These are phyloP conservation scores for Fagus sylvatica DNA, from an alignment of 306 rosid genomes.

Conservation along the genomic window DNA sequence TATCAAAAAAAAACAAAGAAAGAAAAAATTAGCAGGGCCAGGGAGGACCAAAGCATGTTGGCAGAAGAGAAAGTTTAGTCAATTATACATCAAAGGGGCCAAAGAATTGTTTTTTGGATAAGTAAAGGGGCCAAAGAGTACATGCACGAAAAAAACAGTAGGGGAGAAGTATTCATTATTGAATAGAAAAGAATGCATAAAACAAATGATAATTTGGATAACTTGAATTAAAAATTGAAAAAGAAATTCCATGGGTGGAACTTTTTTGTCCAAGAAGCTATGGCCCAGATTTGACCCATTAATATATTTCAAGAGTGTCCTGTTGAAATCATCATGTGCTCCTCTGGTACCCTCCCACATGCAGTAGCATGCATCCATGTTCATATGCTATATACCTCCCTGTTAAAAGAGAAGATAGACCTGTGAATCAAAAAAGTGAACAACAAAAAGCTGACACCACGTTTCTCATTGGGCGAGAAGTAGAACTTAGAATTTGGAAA, in stretches of 20 bases:
- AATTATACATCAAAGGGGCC: background rate
- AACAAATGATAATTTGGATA: conserved; percentile 2
- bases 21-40: too few relatives aligned
- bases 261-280: conserved; percentile 23
- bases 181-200: background rate
- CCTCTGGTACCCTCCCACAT: conserved; percentile 53
- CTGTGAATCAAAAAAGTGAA: background rate
- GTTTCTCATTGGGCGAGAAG: conserved; percentile 17
- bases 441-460: conserved; percentile 37
- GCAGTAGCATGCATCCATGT: conserved; percentile 38
- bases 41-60: conserved; percentile 17
- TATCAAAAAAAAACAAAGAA: too few relatives aligned
- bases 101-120: background rate
- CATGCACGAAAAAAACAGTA: background rate
- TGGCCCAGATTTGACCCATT: conserved; percentile 48
- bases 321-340: conserved; percentile 48
- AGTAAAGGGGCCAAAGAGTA: background rate
- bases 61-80: background rate
- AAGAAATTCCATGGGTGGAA: conserved; percentile 9
- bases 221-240: background rate
- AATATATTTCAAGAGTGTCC: conserved; percentile 24
- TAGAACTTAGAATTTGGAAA: conserved; percentile 11
- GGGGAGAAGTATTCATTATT: conserved; percentile 10
- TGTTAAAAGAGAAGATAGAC: conserved; percentile 16
- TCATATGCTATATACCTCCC: conserved; percentile 33